Evolutionary conservation across 2,329 filamentous ascomycete species (phyloP).

Genomic region (Byssoonygena ceratinophila): DNA sequence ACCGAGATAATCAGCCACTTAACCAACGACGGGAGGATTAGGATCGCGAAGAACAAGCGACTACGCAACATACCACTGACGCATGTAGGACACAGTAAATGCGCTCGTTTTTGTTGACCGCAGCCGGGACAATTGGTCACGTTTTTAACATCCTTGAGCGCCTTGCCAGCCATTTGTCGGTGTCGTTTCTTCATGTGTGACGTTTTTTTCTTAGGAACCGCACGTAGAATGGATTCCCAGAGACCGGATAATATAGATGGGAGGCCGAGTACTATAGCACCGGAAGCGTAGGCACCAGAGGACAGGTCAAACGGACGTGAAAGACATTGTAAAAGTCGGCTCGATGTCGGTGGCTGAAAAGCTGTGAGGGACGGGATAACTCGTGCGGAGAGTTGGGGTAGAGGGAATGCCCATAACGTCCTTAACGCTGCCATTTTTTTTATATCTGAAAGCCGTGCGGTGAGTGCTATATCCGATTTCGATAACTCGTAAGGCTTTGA

Average conservation of each 20-base stretch:
- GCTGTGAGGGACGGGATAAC: neutral
- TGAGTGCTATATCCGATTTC: no score
- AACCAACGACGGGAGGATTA: no score
- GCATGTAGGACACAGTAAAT: constrained; percentile 79
- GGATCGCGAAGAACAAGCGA: neutral
- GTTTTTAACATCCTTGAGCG: constrained; percentile 75
- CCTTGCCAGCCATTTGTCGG: constrained; percentile 92
- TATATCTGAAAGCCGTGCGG: no score
- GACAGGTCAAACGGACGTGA: constrained; percentile 42
- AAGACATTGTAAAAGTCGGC: constrained; percentile 43
- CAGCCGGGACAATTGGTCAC: constrained; percentile 85
- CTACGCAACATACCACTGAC: constrained; percentile 55
- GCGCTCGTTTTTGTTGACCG: constrained; percentile 75
- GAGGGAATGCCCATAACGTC: constrained; percentile 1
- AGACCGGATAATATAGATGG: constrained; percentile 66
- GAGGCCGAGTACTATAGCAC: constrained; percentile 48
- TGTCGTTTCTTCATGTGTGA: constrained; percentile 92
- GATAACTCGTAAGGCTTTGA: no score
- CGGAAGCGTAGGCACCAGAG: neutral
- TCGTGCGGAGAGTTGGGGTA: constrained; percentile 2
- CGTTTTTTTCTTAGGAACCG: constrained; percentile 97
- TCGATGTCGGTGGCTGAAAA: constrained; percentile 17
- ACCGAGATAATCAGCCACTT: neutral
- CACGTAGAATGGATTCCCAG: constrained; percentile 84
- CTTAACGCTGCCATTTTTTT: constrained; percentile 8